These are phyloP conservation scores for Candida loeiensis DNA, from an alignment of 805 yeast species.

Conservation along the genomic window DNA sequence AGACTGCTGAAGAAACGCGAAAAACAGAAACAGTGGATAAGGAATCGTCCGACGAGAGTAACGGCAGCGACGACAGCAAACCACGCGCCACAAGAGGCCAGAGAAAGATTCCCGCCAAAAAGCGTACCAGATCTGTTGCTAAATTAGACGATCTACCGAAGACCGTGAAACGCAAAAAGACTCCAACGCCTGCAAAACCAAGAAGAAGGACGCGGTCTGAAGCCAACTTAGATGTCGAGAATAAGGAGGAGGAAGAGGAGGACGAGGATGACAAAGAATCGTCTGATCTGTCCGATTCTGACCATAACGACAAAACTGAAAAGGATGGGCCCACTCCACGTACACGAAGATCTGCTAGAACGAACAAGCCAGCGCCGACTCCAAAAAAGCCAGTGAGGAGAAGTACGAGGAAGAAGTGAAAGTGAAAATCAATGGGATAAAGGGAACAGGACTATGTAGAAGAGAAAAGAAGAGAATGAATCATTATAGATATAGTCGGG, in stretches of 20 bases:
- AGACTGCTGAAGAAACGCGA: background rate
- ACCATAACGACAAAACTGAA: slow-evolving; percentile 8
- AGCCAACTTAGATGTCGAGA: slow-evolving; percentile 4
- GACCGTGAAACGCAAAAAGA: slow-evolving; percentile 7
- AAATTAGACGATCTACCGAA: slow-evolving; percentile 14
- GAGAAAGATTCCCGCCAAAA: slow-evolving; percentile 7
- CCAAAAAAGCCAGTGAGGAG: slow-evolving; percentile 12
- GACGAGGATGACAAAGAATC: slow-evolving; percentile 9
- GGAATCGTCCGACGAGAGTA: background rate
- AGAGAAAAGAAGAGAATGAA: too few species aligned
- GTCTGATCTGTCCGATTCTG: slow-evolving; percentile 8
- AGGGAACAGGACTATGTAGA: too few species aligned
- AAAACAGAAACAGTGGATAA: slow-evolving; percentile 1
- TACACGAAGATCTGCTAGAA: slow-evolving; percentile 5
- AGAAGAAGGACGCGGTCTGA: slow-evolving; percentile 20
- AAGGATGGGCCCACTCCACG: slow-evolving; percentile 9
- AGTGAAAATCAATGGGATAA: too few species aligned
- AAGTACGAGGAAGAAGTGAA: slow-evolving; percentile 14
- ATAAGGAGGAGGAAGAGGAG: slow-evolving; percentile 2
- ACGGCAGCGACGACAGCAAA: background rate
- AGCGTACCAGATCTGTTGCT: slow-evolving; percentile 19
- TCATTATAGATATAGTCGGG: too few species aligned
- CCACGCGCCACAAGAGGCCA: background rate
- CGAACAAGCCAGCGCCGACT: slow-evolving; percentile 5
- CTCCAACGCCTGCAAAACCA: slow-evolving; percentile 10